phyloP scores from a whole-genome alignment of 140 eudicot species.

The Ambrosia hybrid region DNA sequence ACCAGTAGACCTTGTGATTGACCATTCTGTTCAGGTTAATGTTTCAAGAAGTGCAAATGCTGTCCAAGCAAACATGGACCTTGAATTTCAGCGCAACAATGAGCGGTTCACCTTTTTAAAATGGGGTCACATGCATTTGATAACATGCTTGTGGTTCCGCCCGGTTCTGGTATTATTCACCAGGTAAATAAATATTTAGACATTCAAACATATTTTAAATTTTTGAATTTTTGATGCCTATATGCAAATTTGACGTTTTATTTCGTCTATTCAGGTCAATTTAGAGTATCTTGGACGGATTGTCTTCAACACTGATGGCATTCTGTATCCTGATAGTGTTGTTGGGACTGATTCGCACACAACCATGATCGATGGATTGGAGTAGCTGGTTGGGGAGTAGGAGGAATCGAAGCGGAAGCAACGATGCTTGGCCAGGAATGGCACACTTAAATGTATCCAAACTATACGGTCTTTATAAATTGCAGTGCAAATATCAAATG shows the following conservation, averaged over 20 bases:
- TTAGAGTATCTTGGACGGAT: conserved; percentile 97
- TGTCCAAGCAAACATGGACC: conserved; percentile 91
- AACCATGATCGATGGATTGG: conserved; percentile 98
- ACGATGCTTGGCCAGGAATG: conserved; percentile 98
- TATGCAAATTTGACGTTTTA: neutral
- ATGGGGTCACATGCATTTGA: conserved; percentile 97
- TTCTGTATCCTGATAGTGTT: conserved; percentile 95
- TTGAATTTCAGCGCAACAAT: conserved; percentile 83
- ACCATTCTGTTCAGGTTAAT: conserved; percentile 99
- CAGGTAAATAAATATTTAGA: conserved; percentile 53
- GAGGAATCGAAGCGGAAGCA: conserved; percentile 99
- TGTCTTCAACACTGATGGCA: conserved; percentile 87
- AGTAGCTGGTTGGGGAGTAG: conserved; percentile 99
- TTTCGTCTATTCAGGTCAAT: conserved; percentile 58
- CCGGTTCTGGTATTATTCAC: conserved; percentile 99
- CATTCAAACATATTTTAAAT: neutral
- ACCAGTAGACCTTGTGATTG: conserved; percentile 98
- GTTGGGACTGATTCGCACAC: conserved; percentile 99
- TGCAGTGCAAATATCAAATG: neutral
- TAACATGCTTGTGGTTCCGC: conserved; percentile 99
- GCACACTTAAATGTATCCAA: neutral
- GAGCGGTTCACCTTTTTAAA: conserved; percentile 94
- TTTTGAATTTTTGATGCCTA: neutral
- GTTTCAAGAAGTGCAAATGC: conserved; percentile 92
- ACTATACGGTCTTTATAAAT: neutral